Evolutionary conservation across 2,329 filamentous ascomycete genomes (phyloP), one percentile per base, ranked within the genome.

Genomic region (Xylaria sp.): DNA sequence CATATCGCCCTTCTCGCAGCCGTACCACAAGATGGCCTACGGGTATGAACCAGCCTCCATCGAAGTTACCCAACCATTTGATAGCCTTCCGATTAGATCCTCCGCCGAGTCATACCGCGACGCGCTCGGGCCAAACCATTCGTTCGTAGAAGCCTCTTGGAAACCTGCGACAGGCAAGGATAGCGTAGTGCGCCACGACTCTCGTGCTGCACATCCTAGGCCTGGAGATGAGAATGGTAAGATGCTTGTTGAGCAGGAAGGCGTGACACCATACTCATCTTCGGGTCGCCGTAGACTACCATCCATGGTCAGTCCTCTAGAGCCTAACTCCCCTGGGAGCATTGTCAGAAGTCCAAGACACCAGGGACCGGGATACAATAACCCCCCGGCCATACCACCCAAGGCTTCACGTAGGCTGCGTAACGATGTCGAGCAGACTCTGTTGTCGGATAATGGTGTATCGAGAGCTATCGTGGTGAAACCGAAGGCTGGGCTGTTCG

Each of bases 401-500:
- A 76, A 74, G 62, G 72, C 65, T 66, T 75, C 71, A 55, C 77
- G 72, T 56, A 74, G 72, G 64, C 67, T 73, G 56, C 71, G 76
- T 54, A 72, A 74, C 58, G 77, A 81, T 51, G 77, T 80, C 20
- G 83, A 85, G 69, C 75, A 81, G 57, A 77, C 83, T 13, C 75
- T 86, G 1, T 79, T 76, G 41, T 79, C 79, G 20, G 82, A 81
- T 33, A 79, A 77, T 28, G 78, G 80, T 23, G 79, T 87, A 15
- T 80, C 78, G 31, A 80, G 78, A 67, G 81, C 82, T 15, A 82
- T 80, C 51, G 76, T 86, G 15, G 78, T 86, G 25, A 81, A 78
- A 36, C 85, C 85, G 20, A 83, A 81, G 66, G 85, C 85, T 10
- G 85, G 85, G 9, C 80, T 83, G 15, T 83, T 87, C 56, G 85